phyloP scores from a whole-genome alignment of 768 basidiomycete species.

The Boletus pseudopeckii region DNA sequence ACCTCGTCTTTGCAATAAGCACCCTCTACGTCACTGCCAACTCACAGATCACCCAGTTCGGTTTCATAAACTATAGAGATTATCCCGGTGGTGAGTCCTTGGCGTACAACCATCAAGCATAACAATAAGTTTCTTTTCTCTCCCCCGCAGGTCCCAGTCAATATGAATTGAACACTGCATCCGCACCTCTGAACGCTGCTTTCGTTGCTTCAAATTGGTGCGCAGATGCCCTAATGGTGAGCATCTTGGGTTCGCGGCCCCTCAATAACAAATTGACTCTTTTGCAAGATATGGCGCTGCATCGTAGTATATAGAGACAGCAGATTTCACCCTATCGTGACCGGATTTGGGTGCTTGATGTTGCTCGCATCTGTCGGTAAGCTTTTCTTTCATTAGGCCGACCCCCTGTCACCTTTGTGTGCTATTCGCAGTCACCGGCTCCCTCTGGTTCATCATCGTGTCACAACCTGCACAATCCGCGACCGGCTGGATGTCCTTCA shows the following conservation, averaged over 20 bases:
- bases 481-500: slow-evolving; percentile 31
- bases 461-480: slow-evolving; percentile 20
- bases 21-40: slow-evolving; percentile 27
- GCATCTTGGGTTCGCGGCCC: background rate
- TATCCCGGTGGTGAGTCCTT: slow-evolving; percentile 28
- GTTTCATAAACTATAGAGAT: slow-evolving; percentile 30
- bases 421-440: slow-evolving; percentile 23
- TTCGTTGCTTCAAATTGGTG: slow-evolving; percentile 33
- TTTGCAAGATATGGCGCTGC: slow-evolving; percentile 30
- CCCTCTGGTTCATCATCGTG: slow-evolving; percentile 28
- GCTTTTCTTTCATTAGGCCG: background rate
- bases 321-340: slow-evolving; percentile 15
- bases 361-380: slow-evolving; percentile 25
- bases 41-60: slow-evolving; percentile 27
- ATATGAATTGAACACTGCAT: slow-evolving; percentile 25
- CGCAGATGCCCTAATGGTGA: slow-evolving; percentile 31
- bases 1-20: slow-evolving; percentile 26
- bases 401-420: background rate
- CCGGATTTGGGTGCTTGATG: slow-evolving; percentile 17
- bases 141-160: slow-evolving; percentile 20
- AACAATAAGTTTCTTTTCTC: too few species aligned
- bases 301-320: slow-evolving; percentile 32
- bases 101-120: background rate
- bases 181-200: slow-evolving; percentile 25
- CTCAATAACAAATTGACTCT: background rate